These are phyloP conservation scores for Skeletonema menzelii DNA, from an alignment of 108 stramenopile genomes.

Conservation along the genomic window DNA sequence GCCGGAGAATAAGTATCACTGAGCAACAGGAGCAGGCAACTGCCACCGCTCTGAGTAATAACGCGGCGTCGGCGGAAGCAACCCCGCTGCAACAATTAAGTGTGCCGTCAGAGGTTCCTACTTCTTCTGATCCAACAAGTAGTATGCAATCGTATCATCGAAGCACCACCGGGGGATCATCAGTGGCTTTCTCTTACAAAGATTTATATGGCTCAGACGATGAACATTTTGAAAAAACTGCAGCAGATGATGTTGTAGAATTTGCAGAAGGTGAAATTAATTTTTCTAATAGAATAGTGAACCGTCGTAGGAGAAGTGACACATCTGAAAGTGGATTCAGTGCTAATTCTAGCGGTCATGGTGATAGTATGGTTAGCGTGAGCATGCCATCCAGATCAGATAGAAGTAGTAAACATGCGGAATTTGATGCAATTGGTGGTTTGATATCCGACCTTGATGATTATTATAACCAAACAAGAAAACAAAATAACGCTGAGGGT, in stretches of 20 bases:
- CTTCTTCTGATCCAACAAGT: not conserved
- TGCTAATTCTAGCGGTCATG: not conserved
- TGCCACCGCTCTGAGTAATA: not conserved
- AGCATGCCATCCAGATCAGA: not conserved
- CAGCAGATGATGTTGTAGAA: not conserved
- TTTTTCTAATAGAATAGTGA: not conserved
- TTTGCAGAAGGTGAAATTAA: not conserved
- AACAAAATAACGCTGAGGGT: not conserved
- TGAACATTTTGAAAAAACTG: not conserved
- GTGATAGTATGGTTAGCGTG: constrained; percentile 5
- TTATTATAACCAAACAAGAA: not conserved
- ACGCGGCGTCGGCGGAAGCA: not conserved
- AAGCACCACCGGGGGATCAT: not conserved
- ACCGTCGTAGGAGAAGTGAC: not conserved
- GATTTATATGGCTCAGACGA: constrained; percentile 9
- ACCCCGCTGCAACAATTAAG: not conserved
- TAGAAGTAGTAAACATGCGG: not conserved
- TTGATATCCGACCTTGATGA: not conserved
- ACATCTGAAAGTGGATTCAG: not conserved
- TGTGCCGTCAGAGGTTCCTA: not conserved
- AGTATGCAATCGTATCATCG: too few relatives aligned
- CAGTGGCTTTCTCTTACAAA: constrained; percentile 15
- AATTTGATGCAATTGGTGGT: not conserved
- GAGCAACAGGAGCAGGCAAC: not conserved
- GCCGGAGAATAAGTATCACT: too few relatives aligned